These are phyloP conservation scores for Anthracocystis setariae DNA, from an alignment of 1,284 basidiomycete genomes.

Conservation along the genomic window DNA sequence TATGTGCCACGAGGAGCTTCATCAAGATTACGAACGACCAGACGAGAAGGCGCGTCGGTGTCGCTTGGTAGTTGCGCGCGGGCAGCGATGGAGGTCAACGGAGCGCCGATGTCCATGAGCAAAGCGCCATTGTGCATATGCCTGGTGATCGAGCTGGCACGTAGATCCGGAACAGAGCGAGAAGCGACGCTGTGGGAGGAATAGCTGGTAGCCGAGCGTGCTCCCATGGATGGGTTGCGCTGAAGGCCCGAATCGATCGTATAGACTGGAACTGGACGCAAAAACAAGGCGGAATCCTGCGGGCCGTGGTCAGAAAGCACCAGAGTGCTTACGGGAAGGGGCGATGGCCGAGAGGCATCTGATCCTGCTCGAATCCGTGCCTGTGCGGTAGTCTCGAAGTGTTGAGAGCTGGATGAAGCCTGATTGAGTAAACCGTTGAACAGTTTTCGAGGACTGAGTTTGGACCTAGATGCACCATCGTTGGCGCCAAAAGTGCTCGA, in stretches of 20 bases:
- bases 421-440: slow-evolving; percentile 38
- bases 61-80: background rate
- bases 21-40: slow-evolving; percentile 54
- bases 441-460: slow-evolving; percentile 46
- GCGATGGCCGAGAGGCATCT: slow-evolving; percentile 20
- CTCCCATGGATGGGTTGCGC: slow-evolving; percentile 12
- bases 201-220: slow-evolving; percentile 27
- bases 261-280: slow-evolving; percentile 24
- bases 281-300: slow-evolving; percentile 2
- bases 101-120: slow-evolving; percentile 23
- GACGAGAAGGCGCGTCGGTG: slow-evolving; percentile 7
- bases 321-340: slow-evolving; percentile 33
- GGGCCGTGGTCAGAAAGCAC: slow-evolving; percentile 14
- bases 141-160: slow-evolving; percentile 26
- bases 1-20: slow-evolving; percentile 46
- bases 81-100: slow-evolving; percentile 25
- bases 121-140: slow-evolving; percentile 40
- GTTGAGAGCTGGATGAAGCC: slow-evolving; percentile 17
- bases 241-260: slow-evolving; percentile 41
- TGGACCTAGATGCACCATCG: slow-evolving; percentile 14
- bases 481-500: slow-evolving; percentile 12
- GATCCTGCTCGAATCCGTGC: slow-evolving; percentile 25
- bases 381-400: slow-evolving; percentile 40
- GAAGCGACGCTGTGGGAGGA: slow-evolving; percentile 46
- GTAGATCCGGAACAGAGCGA: slow-evolving; percentile 40